Evolutionary conservation across 352 stramenopile genomes (phyloP).

Genomic region (Pythium aristosporum): DNA sequence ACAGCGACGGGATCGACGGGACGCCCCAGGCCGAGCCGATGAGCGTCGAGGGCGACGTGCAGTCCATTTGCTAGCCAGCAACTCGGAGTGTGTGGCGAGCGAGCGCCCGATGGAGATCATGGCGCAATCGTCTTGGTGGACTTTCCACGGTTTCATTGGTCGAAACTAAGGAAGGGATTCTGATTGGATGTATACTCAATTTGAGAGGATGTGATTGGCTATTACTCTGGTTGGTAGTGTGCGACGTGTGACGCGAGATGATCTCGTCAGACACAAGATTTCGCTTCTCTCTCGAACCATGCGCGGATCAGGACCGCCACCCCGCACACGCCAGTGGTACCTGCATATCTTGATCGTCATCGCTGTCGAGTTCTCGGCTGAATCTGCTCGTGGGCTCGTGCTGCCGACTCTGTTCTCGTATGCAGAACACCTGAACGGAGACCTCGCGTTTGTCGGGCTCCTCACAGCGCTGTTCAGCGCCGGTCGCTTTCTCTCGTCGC

Average conservation of each 20-base stretch:
- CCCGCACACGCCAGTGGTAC: constrained; percentile 38
- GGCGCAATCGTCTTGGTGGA: constrained; percentile 6
- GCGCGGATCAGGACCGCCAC: background rate
- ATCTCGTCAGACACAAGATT: background rate
- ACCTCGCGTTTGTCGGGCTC: constrained; percentile 51
- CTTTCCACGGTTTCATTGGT: constrained; percentile 10
- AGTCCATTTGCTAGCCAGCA: constrained; percentile 45
- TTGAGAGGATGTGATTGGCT: background rate
- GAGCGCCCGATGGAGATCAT: constrained; percentile 14
- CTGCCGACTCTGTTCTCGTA: constrained; percentile 74
- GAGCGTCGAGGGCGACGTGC: constrained; percentile 69
- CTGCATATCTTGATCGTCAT: constrained; percentile 56
- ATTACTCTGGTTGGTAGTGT: background rate
- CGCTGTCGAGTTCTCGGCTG: constrained; percentile 56
- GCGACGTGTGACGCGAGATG: constrained; percentile 4
- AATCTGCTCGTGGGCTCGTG: constrained; percentile 58
- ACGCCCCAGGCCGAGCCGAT: constrained; percentile 56
- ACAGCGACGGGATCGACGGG: constrained; percentile 30
- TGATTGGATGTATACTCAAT: background rate
- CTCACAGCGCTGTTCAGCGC: constrained; percentile 67
- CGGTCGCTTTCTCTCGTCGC: constrained; percentile 57
- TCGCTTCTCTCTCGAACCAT: background rate
- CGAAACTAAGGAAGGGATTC: background rate
- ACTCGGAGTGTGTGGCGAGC: background rate
- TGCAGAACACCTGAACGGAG: constrained; percentile 49